Percentiles rank a stretch among this genome's conserved stretches.
phyloP scores from a whole-genome alignment of 176 grass and related monocot species.

The Carex parvula region DNA sequence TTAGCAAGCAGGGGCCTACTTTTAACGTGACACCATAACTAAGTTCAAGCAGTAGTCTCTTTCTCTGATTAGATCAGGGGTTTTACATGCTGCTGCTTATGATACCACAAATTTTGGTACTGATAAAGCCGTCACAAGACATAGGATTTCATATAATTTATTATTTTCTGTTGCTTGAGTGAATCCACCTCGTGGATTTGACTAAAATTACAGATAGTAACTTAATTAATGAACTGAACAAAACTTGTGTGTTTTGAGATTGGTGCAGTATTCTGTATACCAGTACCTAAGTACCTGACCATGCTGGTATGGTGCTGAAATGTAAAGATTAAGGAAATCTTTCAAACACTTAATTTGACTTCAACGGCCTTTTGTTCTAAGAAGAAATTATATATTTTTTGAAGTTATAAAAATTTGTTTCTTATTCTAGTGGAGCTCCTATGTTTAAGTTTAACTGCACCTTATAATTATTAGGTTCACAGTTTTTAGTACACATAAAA shows the following conservation, averaged over 20 bases:
- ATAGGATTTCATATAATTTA: background rate
- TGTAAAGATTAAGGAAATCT: constrained; percentile 1
- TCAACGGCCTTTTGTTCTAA: background rate
- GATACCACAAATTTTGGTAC: background rate
- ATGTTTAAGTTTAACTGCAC: constrained; percentile 16
- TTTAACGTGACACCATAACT: too few relatives aligned
- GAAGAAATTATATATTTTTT: too few relatives aligned
- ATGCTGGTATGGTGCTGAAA: background rate
- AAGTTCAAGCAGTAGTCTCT: background rate
- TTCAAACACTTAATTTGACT: background rate
- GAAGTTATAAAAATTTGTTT: background rate
- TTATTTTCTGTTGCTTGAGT: background rate
- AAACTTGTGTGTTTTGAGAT: background rate
- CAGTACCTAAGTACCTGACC: background rate
- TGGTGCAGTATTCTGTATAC: background rate
- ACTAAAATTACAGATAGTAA: background rate
- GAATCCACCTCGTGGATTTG: background rate
- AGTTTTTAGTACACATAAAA: background rate
- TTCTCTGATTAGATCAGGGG: background rate
- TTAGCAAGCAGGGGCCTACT: too few relatives aligned
- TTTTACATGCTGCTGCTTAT: background rate
- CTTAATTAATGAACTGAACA: background rate
- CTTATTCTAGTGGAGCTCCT: background rate
- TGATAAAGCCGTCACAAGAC: background rate
- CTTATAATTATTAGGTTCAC: background rate